Base-by-base conservation (phyloP, 202 grass and related monocot genomes). In the Setaria viridis region DNA sequence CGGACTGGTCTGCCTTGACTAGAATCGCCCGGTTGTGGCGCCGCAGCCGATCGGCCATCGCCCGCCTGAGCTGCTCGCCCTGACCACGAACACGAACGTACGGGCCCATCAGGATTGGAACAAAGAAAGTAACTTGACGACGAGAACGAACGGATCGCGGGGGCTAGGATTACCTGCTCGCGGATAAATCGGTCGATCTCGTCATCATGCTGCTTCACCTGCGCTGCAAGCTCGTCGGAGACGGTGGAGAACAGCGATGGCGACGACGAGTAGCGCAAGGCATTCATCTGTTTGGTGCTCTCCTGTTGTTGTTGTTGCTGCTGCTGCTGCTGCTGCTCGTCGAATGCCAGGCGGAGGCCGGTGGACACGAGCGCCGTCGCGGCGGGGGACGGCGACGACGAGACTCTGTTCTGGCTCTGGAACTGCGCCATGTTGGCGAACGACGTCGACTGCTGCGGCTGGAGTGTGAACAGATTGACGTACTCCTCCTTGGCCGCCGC, bases 111-210 rank as follows among this genome's bases (percentile, higher is more conserved):
- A 75, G 7, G 37, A 20, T 13, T 56, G 19, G 62, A 1, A 6
- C 37, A 20, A n/a, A 62, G 37, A 59, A 48, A 62, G 60, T 4
- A 34, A 16, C 33, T 54, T 10, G 21, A 17, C 48, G 48, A 48
- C 9, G 5, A 4, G 7, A 32, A 21, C 3, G 0, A 59, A 12
- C 11, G 16, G 48, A 54, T n/a, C 55, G 17, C 6, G 72, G 11
- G 57, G 4, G 21, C 62, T 9, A 54, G 60, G 65, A 49, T 73
- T 88, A 99, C 96, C 91, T 99, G 93, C 25, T 88, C 90, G 7
- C 82, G 85, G 82, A 96, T 88, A 56, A 96, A 96, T 13, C 81
- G 84, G 46, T 99, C 91, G 77, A 96, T 87, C 91, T 96, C 96
- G 49, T 89, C 87, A 1, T 87, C 89, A 0, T 94, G 90, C 67